phyloP scores from a whole-genome alignment of 2,329 filamentous ascomycete species.

The Neofusicoccum parvum region DNA sequence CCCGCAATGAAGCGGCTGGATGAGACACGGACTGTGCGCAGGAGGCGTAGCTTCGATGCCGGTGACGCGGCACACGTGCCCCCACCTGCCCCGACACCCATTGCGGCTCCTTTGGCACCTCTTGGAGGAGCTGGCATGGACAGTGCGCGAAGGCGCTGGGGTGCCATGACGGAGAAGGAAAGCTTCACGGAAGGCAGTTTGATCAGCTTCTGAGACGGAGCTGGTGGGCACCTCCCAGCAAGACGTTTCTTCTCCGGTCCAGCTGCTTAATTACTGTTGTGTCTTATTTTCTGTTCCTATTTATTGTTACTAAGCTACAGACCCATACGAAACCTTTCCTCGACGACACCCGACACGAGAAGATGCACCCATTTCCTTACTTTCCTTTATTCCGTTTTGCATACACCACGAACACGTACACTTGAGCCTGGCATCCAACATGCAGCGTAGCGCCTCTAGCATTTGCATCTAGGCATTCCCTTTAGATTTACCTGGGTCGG shows the following conservation, averaged over 20 bases:
- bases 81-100: not conserved
- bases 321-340: not conserved
- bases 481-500: conserved; percentile 14
- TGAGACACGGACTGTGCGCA: conserved; percentile 32
- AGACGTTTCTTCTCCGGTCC: not conserved
- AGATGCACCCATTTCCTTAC: not conserved
- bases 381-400: not conserved
- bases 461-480: not conserved
- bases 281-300: not conserved
- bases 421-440: conserved; percentile 1
- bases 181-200: not conserved
- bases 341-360: not conserved
- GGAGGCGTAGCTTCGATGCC: conserved; percentile 37
- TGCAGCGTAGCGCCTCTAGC: not conserved
- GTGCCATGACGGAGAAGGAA: conserved; percentile 2
- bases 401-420: not conserved
- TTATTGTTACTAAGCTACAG: conserved; percentile 1
- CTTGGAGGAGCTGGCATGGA: not conserved
- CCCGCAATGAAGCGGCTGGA: conserved; percentile 33
- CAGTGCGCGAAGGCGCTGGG: not conserved
- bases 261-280: not conserved
- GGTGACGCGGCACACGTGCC: conserved; percentile 10
- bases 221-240: not conserved
- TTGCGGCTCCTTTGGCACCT: not conserved
- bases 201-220: conserved; percentile 17